Conservation (phyloP, 768 basidiomycete species). For the Candolleomyces aberdarensis region DNA sequence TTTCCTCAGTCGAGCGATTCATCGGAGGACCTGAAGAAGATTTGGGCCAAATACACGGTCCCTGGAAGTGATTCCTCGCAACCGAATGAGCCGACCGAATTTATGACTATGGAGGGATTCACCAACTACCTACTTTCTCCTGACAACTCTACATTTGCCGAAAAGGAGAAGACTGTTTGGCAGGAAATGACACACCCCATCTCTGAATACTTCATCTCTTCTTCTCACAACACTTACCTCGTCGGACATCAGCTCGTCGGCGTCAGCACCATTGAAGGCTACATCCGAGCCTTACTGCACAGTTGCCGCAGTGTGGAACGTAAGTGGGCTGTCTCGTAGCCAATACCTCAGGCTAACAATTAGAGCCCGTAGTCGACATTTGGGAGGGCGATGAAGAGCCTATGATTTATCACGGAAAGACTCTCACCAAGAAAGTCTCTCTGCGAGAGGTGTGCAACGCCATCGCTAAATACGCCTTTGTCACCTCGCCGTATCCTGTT, state of each 20-base stretch:
- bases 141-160: conserved; percentile 63
- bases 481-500: conserved; percentile 86
- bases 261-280: conserved; percentile 86
- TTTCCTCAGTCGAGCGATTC: conserved; percentile 31
- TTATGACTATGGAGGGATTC: conserved; percentile 62
- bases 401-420: conserved; percentile 85
- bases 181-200: conserved; percentile 91
- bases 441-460: conserved; percentile 80
- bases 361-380: conserved; percentile 67
- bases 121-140: conserved; percentile 76
- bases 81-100: conserved; percentile 14
- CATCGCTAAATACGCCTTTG: conserved; percentile 86
- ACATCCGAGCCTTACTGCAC: conserved; percentile 86
- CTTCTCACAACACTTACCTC: conserved; percentile 90
- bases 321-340: conserved; percentile 34
- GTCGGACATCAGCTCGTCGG: conserved; percentile 86
- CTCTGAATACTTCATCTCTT: conserved; percentile 86
- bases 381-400: conserved; percentile 88
- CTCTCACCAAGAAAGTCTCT: conserved; percentile 80
- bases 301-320: conserved; percentile 93
- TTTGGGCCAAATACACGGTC: conserved; percentile 35
- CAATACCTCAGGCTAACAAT: neutral
- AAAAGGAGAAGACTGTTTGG: conserved; percentile 38
- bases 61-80: conserved; percentile 3
- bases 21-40: conserved; percentile 25